Evolutionary conservation across 2,329 filamentous ascomycete genomes (phyloP).

Genomic region (Cordyceps militaris): DNA sequence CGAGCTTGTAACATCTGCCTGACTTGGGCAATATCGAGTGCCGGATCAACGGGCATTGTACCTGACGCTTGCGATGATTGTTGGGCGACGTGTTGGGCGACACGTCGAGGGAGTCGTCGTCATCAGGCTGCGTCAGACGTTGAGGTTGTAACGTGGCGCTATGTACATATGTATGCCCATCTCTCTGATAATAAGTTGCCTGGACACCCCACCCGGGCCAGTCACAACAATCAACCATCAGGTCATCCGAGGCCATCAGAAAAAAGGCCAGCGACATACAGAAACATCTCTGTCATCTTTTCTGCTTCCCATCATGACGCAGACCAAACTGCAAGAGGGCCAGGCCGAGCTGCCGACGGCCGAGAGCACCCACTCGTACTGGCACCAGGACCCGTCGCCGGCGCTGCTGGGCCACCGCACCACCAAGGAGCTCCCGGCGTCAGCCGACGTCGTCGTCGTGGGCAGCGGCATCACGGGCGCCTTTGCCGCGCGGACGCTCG

Average conservation of each 20-base stretch:
- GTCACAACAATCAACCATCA: too few species aligned
- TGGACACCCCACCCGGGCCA: too few species aligned
- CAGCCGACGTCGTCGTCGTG: conserved; percentile 63
- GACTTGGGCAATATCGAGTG: neutral
- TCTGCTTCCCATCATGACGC: conserved; percentile 24
- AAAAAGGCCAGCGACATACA: neutral
- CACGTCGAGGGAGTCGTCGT: neutral
- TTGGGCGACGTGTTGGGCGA: neutral
- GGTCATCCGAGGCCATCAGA: neutral
- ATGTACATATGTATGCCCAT: too few species aligned
- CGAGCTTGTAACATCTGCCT: neutral
- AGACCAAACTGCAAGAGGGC: conserved; percentile 22
- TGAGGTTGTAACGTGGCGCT: too few species aligned
- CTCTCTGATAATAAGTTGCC: too few species aligned
- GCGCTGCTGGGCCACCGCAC: conserved; percentile 61
- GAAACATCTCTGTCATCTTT: neutral
- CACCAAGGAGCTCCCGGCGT: conserved; percentile 53
- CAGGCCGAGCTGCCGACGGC: conserved; percentile 53
- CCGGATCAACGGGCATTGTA: neutral
- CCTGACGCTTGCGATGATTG: neutral
- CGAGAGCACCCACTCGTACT: conserved; percentile 60
- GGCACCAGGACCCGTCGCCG: conserved; percentile 62
- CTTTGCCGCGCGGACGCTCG: conserved; percentile 60
- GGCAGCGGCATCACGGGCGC: conserved; percentile 73
- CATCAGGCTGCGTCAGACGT: conserved; percentile 5